Conservation (phyloP, 257 asterid species). For the Thymus mandschuricus region DNA sequence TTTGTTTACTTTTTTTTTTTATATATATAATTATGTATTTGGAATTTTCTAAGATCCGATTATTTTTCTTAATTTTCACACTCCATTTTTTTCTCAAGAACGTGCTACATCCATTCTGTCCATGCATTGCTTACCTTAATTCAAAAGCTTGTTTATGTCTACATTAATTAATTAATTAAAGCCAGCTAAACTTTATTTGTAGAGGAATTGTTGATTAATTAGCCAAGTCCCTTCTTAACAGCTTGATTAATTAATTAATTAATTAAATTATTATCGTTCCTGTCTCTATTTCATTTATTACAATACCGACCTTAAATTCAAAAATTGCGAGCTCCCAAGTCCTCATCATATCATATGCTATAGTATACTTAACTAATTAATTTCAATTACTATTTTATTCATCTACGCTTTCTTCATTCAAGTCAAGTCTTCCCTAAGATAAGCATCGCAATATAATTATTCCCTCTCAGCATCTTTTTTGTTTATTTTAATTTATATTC, state of each 20-base stretch:
- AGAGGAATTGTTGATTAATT: no score
- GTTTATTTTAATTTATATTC: no score
- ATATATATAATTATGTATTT: background rate
- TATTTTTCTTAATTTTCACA: constrained; percentile 11
- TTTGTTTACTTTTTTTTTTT: background rate
- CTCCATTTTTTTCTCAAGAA: constrained; percentile 13
- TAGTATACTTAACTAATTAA: background rate
- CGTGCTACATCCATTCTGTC: background rate
- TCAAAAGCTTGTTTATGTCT: background rate
- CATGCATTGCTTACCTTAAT: background rate
- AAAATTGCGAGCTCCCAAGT: constrained; percentile 23
- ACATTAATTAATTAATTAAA: background rate
- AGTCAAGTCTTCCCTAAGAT: constrained; percentile 4
- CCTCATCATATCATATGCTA: no score
- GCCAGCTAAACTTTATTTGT: no score
- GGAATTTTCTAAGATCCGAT: constrained; percentile 7
- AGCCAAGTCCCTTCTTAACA: no score
- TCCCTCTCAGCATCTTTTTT: no score
- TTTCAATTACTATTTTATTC: constrained; percentile 10
- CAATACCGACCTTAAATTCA: constrained; percentile 19
- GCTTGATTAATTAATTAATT: no score
- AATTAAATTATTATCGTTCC: no score
- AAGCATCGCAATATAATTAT: background rate
- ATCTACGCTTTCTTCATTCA: background rate
- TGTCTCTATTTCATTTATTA: constrained; percentile 23